These are phyloP conservation scores for Auriscalpium microsporum DNA, from an alignment of 768 basidiomycete genomes.

Conservation along the genomic window DNA sequence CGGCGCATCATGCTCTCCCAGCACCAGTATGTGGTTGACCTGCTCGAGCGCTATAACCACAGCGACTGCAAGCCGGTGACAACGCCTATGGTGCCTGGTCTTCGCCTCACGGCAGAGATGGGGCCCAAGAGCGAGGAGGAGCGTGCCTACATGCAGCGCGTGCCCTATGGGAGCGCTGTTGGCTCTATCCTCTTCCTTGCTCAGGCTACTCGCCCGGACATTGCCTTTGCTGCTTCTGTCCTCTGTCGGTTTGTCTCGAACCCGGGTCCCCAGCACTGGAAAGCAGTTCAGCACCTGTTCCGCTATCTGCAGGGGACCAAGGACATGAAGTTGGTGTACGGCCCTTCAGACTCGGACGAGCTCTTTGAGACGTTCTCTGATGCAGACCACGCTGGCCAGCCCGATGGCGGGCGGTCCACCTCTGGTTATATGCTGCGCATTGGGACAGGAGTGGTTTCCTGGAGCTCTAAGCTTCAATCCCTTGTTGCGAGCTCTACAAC, in stretches of 20 bases:
- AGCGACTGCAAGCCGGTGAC: too few species aligned
- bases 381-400: slow-evolving; percentile 27
- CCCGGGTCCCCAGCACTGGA: slow-evolving; percentile 21
- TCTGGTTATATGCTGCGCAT: slow-evolving; percentile 30
- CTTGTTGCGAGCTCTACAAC: too few species aligned
- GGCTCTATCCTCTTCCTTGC: not conserved
- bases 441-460: slow-evolving; percentile 24
- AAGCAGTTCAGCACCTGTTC: slow-evolving; percentile 24
- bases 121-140: not conserved
- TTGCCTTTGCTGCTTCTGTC: slow-evolving; percentile 21
- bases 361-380: slow-evolving; percentile 18
- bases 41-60: too few species aligned
- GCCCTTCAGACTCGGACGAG: slow-evolving; percentile 11
- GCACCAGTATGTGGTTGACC: too few species aligned
- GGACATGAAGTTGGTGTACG: too few species aligned
- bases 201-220: too few species aligned
- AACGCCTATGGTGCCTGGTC: not conserved
- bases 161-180: not conserved
- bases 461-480: slow-evolving; percentile 8
- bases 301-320: slow-evolving; percentile 26
- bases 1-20: too few species aligned
- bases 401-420: slow-evolving; percentile 21
- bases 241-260: slow-evolving; percentile 24
- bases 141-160: too few species aligned
- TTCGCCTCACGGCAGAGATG: not conserved